phyloP scores from a whole-genome alignment of 805 yeast species.

The Starmerella vaccinii region DNA sequence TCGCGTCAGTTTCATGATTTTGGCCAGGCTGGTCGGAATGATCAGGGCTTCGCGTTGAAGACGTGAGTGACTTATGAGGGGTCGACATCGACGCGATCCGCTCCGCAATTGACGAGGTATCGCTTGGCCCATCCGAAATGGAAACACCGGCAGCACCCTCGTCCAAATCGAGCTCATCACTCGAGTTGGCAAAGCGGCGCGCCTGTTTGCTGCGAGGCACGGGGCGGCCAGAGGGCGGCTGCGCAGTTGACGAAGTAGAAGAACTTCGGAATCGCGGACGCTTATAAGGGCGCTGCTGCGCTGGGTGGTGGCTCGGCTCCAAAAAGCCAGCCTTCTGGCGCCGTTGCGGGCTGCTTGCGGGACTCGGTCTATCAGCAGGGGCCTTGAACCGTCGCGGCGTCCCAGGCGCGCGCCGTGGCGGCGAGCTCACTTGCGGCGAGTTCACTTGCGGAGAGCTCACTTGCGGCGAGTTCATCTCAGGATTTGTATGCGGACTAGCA shows the following conservation, averaged over 20 bases:
- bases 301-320: background rate
- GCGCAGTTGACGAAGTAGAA: too few species aligned
- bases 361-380: background rate
- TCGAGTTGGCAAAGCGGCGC: too few species aligned
- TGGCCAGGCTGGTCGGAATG: too few species aligned
- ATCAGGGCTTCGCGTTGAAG: too few species aligned
- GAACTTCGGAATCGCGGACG: background rate
- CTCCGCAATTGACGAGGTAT: background rate
- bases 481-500: too few species aligned
- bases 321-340: background rate
- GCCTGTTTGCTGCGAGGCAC: too few species aligned
- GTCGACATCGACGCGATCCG: background rate
- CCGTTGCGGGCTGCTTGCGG: background rate
- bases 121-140: background rate
- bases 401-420: background rate
- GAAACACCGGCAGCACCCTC: slow-evolving; percentile 2
- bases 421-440: too few species aligned
- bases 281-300: background rate
- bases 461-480: too few species aligned
- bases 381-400: background rate
- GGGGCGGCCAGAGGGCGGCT: too few species aligned
- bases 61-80: too few species aligned
- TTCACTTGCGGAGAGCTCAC: too few species aligned
- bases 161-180: background rate
- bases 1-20: too few species aligned